A percentile compares a stretch with the other conserved stretches of the same genome.
Conservation (phyloP, 2,329 filamentous ascomycete species). For the Fusarium decemcellulare region DNA sequence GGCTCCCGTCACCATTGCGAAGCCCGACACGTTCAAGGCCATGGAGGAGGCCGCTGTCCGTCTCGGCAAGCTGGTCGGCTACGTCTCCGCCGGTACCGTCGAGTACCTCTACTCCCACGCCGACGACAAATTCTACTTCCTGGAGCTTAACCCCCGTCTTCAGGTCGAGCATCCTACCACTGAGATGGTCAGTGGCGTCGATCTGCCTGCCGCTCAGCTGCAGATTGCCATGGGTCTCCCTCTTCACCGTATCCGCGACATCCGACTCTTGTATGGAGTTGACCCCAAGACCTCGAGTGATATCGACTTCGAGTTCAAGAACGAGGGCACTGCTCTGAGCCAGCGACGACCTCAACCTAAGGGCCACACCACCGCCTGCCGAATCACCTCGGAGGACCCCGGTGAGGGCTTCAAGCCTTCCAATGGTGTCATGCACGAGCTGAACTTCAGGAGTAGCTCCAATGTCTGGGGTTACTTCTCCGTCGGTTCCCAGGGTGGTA, state of each 20-base stretch:
- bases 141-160: slow-evolving; percentile 98
- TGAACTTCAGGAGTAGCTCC: slow-evolving; percentile 98
- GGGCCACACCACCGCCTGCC: slow-evolving; percentile 97
- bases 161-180: slow-evolving; percentile 99
- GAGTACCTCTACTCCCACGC: slow-evolving; percentile 99
- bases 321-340: slow-evolving; percentile 83
- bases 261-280: slow-evolving; percentile 94
- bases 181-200: slow-evolving; percentile 99
- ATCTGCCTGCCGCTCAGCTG: slow-evolving; percentile 95
- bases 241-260: slow-evolving; percentile 94
- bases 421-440: slow-evolving; percentile 97
- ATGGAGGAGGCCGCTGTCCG: slow-evolving; percentile 99
- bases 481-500: slow-evolving; percentile 94
- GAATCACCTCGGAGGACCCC: slow-evolving; percentile 98
- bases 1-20: slow-evolving; percentile 96
- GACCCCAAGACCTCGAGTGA: slow-evolving; percentile 88
- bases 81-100: slow-evolving; percentile 98
- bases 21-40: slow-evolving; percentile 87
- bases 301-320: slow-evolving; percentile 98
- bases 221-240: slow-evolving; percentile 99
- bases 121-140: slow-evolving; percentile 99
- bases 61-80: slow-evolving; percentile 93
- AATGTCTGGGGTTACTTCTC: slow-evolving; percentile 99
- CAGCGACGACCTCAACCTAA: slow-evolving; percentile 94
- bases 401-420: slow-evolving; percentile 99